Base-by-base conservation (phyloP, 495 filamentous ascomycete genomes). In the Daldinia grandis region DNA sequence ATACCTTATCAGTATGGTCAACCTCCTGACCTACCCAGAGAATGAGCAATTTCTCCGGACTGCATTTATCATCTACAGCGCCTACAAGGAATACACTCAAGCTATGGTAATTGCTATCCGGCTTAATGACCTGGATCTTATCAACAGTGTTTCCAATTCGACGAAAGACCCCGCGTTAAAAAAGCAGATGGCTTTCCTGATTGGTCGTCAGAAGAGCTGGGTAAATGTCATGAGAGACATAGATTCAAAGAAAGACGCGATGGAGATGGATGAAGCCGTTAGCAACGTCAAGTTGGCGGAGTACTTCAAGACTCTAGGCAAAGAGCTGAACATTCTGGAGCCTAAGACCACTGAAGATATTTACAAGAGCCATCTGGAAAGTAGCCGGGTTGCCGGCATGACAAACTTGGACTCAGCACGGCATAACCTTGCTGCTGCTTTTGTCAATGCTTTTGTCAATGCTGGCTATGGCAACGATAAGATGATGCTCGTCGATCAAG, bases 1-100 rank as follows among this genome's bases (percentile, higher is more conserved):
- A 72, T 99, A 99, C 79, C 97, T 99, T 90, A 93, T 97, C 73
- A 97, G 92, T 84, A 98, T 98, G 93, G 95, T 99, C 57, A 95
- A 95, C 72, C 88, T 98, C 15, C 88, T 99, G 76, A 98, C 96
- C 8, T 97, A 94, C 76, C 95, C 95, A 30, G 95, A 99, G 82
- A 97, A 98, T 76, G 91, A 97, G 76, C 88, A 90, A 77, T 98
- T 98, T 81, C 91, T 99, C 64, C 86, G 86, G 47, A 94, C 94
- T 1, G 94, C 94, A 56, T 95, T 98, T 80, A 84, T 86, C 59
- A 96, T 98, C 78, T 99, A 99, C 82, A 91, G 90, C 69, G 87
- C 90, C 60, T 96, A 97, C 84, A 91, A 95, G 68, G 92, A 97
- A 77, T 88, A 94, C 71, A 90, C 94, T 14, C 94, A 98, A 78